Base-by-base conservation (phyloP, 2,329 filamentous ascomycete species). In the Penicillium nordicum region DNA sequence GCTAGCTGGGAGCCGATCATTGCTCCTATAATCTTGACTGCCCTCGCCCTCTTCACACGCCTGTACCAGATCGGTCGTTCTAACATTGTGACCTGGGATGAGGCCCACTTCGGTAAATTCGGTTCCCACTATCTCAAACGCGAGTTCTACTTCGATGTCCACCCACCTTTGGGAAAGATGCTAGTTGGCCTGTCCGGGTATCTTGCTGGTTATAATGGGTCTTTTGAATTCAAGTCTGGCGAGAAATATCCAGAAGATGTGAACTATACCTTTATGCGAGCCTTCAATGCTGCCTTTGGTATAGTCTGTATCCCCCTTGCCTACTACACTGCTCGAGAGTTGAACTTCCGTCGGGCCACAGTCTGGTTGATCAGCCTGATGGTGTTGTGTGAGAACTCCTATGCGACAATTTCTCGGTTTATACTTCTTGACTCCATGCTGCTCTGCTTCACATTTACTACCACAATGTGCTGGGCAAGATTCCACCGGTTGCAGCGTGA, bases 371-470 rank as follows among this genome's bases (percentile, higher is more conserved):
- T 97, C 57, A 94, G 92, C 21, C 80, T 97, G 67, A 97, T 97
- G 90, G 92, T 99, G 43, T 85, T 99, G 41, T 99, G 92, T 80
- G 94, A 99, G 76, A 99, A 99, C 81, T 97, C 94, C 50, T 99
- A 97, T 79, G 96, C 94, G 47, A 97, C 95, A 32, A 99, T 99
- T 76, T 97, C 92, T 77, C 87, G 94, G 59, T 99, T 99, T 74
- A 97, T 99, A 68, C 87, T 99, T 25, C 86, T 99, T 68, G 94
- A 99, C 76, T 97, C 94, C 0, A 99, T 99, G 94, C 84, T 99
- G 50, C 84, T 99, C 38, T 97, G 92, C 79, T 97, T 96, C 72
- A 99, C 95, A n/a, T 94, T 97, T 66, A 92, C 92, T 16, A 99
- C 94, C 6, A 89, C 95, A 60, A 86, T 97, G 68, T 97, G 93